These are phyloP conservation scores for Fragilariopsis cylindrus DNA, from an alignment of 108 stramenopile genomes.

Conservation along the genomic window DNA sequence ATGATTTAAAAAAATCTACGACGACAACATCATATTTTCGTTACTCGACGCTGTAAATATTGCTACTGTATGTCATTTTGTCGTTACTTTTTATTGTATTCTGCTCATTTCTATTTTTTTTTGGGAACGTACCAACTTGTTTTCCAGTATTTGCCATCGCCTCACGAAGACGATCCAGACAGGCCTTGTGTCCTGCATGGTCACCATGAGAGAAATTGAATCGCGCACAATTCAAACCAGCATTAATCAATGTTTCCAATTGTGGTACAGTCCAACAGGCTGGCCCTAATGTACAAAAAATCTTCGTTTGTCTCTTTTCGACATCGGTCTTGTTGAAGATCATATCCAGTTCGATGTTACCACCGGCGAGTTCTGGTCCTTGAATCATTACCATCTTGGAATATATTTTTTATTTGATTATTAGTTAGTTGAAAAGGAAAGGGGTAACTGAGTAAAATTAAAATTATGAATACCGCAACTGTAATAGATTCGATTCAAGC, in stretches of 20 bases:
- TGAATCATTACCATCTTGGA: neutral
- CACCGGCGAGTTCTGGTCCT: conserved; percentile 52
- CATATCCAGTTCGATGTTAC: conserved; percentile 50
- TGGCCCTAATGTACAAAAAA: conserved; percentile 89
- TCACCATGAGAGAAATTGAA: conserved; percentile 91
- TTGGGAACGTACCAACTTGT: conserved; percentile 54
- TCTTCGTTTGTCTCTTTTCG: conserved; percentile 71
- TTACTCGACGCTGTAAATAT: neutral
- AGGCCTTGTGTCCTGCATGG: conserved; percentile 84
- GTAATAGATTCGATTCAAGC: too few relatives aligned
- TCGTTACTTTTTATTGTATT: neutral
- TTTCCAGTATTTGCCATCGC: conserved; percentile 75
- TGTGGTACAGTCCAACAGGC: conserved; percentile 84
- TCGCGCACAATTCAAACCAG: conserved; percentile 91
- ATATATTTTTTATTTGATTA: neutral
- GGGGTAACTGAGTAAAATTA: too few relatives aligned
- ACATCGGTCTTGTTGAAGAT: conserved; percentile 51
- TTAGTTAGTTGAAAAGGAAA: too few relatives aligned
- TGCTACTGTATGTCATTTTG: neutral
- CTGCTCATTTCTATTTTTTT: neutral
- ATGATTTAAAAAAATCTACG: neutral
- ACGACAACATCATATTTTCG: neutral
- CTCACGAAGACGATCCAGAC: conserved; percentile 75
- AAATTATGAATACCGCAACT: too few relatives aligned
- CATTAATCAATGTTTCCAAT: conserved; percentile 81